Conservation (phyloP, 1,139 yeast genomes). For the Hemisphaericaspora xylanilytica region DNA sequence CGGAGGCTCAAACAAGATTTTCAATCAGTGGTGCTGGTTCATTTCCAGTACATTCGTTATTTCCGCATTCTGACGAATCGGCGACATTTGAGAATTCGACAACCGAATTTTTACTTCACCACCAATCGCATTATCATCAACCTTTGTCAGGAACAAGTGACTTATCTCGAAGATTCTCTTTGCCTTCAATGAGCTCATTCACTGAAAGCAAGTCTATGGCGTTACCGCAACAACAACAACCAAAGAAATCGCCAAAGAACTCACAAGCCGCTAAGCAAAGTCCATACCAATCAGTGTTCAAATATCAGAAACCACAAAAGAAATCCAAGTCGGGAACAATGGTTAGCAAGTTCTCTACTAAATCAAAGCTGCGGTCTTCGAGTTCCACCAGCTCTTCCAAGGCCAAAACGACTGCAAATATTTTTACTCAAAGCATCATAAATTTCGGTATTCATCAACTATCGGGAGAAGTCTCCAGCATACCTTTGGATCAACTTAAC, state of each 20-base stretch:
- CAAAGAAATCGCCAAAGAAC: constrained; percentile 1
- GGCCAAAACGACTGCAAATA: constrained; percentile 4
- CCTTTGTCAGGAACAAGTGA: neutral
- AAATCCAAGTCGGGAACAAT: neutral
- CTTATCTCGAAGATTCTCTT: neutral
- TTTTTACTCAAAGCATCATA: constrained; percentile 6
- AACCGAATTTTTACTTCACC: constrained; percentile 1
- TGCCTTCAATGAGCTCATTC: constrained; percentile 1
- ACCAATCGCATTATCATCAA: neutral
- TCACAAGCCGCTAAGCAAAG: neutral
- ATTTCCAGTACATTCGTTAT: neutral
- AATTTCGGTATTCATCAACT: constrained; percentile 11
- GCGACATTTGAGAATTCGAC: neutral
- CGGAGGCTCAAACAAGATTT: neutral
- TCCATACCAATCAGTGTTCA: constrained; percentile 1
- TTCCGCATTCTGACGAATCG: neutral
- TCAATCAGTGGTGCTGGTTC: neutral
- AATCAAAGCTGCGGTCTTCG: neutral
- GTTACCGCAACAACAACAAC: neutral
- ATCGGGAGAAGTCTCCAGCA: neutral
- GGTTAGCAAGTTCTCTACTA: neutral
- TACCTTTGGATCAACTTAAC: constrained; percentile 3
- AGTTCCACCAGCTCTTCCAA: neutral
- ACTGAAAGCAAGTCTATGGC: neutral
- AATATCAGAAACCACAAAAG: neutral